These are phyloP conservation scores for Suillus placidus DNA, from an alignment of 768 basidiomycete species.

Conservation along the genomic window DNA sequence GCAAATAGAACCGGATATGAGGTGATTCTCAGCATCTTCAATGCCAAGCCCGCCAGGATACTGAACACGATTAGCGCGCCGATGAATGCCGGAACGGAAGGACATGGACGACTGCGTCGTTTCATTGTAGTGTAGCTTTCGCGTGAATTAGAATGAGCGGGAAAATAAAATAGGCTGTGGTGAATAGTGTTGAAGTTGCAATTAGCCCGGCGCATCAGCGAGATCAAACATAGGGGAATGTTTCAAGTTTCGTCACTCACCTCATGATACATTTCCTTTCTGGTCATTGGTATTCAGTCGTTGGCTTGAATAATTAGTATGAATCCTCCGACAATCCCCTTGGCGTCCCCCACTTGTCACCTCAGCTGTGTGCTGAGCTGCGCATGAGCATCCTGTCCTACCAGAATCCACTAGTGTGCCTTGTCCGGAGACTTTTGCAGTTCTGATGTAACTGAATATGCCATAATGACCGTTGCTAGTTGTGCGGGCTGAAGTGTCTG, in stretches of 20 bases:
- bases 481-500: neutral
- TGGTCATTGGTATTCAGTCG: neutral
- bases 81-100: conserved; percentile 10
- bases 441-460: neutral
- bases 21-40: conserved; percentile 21
- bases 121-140: neutral
- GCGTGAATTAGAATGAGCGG: neutral
- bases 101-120: neutral
- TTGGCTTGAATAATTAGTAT: neutral
- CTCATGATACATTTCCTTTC: conserved; percentile 2
- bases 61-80: conserved; percentile 28
- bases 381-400: neutral
- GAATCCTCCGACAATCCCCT: neutral
- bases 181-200: neutral
- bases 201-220: neutral
- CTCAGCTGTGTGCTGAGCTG: neutral
- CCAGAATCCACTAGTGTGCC: neutral
- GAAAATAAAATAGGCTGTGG: neutral
- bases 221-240: neutral
- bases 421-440: too few relatives aligned
- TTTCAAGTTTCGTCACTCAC: neutral
- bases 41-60: conserved; percentile 30
- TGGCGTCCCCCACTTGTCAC: neutral
- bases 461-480: neutral
- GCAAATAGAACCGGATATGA: conserved; percentile 19